A percentile compares a stretch with the other conserved stretches of the same genome.
Evolutionary conservation across 148 eudicot species (phyloP).

Genomic region (Silene latifolia): DNA sequence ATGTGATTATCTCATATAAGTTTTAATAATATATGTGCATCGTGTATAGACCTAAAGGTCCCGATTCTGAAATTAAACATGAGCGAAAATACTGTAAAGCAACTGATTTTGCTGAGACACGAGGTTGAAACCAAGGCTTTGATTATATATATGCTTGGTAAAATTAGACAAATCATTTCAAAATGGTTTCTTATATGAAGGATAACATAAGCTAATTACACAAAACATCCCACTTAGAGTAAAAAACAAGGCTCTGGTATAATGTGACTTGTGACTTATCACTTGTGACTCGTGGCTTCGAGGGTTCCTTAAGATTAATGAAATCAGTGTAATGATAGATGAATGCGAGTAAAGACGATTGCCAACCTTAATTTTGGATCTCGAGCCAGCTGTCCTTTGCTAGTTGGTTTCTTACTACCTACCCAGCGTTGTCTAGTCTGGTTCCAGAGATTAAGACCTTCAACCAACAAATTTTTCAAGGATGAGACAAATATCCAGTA

Average conservation of each 20-base stretch:
- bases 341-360: background rate
- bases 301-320: background rate
- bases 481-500: background rate
- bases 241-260: background rate
- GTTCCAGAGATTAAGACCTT: constrained; percentile 85
- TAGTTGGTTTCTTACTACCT: constrained; percentile 50
- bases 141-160: too few relatives aligned
- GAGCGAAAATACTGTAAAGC: too few relatives aligned
- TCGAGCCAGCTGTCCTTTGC: constrained; percentile 32
- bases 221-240: background rate
- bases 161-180: too few relatives aligned
- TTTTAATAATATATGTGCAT: too few relatives aligned
- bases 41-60: too few relatives aligned
- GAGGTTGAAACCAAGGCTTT: too few relatives aligned
- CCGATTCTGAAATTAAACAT: too few relatives aligned
- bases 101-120: too few relatives aligned
- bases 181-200: background rate
- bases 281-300: too few relatives aligned
- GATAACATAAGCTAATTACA: background rate
- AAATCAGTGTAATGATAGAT: background rate
- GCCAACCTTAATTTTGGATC: constrained; percentile 68
- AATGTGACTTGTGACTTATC: too few relatives aligned
- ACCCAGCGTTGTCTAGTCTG: constrained; percentile 83
- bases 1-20: too few relatives aligned
- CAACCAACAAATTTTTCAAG: constrained; percentile 6